phyloP scores from a whole-genome alignment of 108 stramenopile species.

The Discostella stelligeroides region DNA sequence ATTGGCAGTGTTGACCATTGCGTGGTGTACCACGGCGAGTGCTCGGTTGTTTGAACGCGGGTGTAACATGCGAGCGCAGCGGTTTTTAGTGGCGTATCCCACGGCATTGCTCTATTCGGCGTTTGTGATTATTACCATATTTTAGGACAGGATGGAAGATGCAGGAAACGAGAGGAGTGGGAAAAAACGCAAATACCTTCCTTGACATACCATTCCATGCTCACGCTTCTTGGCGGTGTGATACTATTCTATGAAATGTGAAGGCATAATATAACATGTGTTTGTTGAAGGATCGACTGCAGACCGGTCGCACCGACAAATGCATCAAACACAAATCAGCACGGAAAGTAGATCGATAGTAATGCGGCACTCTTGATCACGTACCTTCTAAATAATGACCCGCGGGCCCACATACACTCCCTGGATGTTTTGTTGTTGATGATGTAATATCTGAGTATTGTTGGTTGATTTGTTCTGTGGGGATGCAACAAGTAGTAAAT shows the following conservation, averaged over 20 bases:
- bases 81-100: conserved; percentile 98
- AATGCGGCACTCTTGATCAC: neutral
- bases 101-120: conserved; percentile 94
- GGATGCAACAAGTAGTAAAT: neutral
- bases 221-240: too few relatives aligned
- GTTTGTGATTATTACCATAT: conserved; percentile 99
- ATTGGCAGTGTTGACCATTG: conserved; percentile 81
- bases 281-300: too few relatives aligned
- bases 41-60: conserved; percentile 94
- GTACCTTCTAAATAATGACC: conserved; percentile 1
- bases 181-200: too few relatives aligned
- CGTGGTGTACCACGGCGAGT: conserved; percentile 91
- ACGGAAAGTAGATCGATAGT: neutral
- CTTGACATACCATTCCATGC: too few relatives aligned
- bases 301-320: too few relatives aligned
- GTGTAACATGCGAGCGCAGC: conserved; percentile 90
- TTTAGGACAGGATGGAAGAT: conserved; percentile 57
- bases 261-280: too few relatives aligned
- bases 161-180: too few relatives aligned
- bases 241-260: too few relatives aligned
- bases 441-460: neutral
- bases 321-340: neutral
- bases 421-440: conserved; percentile 5
- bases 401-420: conserved; percentile 35
- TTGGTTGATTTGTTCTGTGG: neutral